phyloP scores from a whole-genome alignment of 805 yeast genomes.

The Saturnispora ahearnii region DNA sequence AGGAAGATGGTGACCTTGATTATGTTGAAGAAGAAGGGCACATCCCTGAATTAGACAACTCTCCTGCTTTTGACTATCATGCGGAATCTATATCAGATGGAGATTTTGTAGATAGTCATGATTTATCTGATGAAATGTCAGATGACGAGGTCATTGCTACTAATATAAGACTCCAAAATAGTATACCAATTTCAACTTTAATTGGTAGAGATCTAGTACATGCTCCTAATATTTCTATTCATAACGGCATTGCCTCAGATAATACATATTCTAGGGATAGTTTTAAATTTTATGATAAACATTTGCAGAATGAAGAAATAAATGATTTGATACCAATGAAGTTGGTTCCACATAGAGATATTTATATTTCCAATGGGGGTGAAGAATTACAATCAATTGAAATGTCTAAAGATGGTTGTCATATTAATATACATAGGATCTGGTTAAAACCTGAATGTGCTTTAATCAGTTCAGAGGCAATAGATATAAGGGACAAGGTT shows the following conservation, averaged over 20 bases:
- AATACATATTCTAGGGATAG: background rate
- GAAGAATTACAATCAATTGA: background rate
- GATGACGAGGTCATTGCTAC: background rate
- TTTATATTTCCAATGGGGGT: background rate
- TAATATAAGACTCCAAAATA: background rate
- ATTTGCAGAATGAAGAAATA: background rate
- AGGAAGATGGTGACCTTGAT: background rate
- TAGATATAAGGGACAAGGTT: constrained; percentile 2
- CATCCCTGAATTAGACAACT: background rate
- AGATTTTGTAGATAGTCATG: background rate
- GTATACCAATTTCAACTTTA: background rate
- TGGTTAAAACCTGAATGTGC: constrained; percentile 4
- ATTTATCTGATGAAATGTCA: background rate
- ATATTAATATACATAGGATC: background rate
- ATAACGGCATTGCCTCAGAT: background rate
- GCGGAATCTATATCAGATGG: background rate
- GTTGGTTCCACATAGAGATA: constrained; percentile 5
- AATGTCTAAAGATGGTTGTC: background rate
- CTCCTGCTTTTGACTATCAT: background rate
- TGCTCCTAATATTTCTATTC: background rate
- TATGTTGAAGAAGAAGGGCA: background rate
- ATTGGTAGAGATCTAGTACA: background rate
- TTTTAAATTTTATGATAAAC: background rate
- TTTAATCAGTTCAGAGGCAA: constrained; percentile 1
- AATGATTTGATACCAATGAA: background rate